phyloP scores from a whole-genome alignment of 306 rosid genomes.

The Glycyrrhiza uralensis region DNA sequence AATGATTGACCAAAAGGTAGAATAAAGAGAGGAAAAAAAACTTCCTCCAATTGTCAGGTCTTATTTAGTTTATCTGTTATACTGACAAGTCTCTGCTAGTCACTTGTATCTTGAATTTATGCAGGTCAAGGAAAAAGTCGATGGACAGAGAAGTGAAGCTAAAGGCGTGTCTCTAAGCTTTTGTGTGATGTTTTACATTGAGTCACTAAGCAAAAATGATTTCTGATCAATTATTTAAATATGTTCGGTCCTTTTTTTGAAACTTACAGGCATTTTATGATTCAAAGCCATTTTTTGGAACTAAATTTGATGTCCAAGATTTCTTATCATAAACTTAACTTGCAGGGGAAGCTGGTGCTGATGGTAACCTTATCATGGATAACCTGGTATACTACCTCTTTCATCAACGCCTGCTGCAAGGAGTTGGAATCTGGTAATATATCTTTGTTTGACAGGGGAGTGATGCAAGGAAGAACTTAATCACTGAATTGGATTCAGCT shows the following conservation, averaged over 20 bases:
- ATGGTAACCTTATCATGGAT: slow-evolving; percentile 28
- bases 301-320: background rate
- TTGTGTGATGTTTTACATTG: background rate
- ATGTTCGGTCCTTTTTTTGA: background rate
- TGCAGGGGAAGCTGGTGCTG: slow-evolving; percentile 46
- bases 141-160: slow-evolving; percentile 29
- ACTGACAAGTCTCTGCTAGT: background rate
- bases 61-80: background rate
- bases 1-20: slow-evolving; percentile 1
- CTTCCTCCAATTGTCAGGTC: background rate
- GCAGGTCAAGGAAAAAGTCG: slow-evolving; percentile 48
- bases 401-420: slow-evolving; percentile 9
- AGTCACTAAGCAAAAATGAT: background rate
- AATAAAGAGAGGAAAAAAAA: background rate
- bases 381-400: slow-evolving; percentile 43
- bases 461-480: slow-evolving; percentile 45
- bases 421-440: slow-evolving; percentile 24
- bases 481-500: slow-evolving; percentile 58
- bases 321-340: slow-evolving; percentile 9
- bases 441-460: slow-evolving; percentile 50
- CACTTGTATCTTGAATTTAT: slow-evolving; percentile 26
- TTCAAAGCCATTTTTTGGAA: slow-evolving; percentile 16
- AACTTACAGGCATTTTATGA: background rate
- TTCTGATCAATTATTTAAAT: background rate
- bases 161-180: slow-evolving; percentile 41